Conservation (phyloP, 306 rosid genomes). For the Urtica urens region DNA sequence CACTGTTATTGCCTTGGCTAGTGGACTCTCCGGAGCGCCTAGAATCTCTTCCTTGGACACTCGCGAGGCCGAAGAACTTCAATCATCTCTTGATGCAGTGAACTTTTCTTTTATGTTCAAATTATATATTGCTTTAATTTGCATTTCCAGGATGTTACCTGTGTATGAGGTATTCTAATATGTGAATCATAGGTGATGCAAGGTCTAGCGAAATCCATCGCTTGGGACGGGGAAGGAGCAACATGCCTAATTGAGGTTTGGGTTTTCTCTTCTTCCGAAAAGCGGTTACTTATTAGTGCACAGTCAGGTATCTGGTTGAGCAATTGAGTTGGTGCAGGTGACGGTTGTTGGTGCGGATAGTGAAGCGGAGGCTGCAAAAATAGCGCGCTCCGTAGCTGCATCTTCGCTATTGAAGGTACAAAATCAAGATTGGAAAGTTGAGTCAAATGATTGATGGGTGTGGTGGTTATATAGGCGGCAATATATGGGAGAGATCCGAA, state of each 20-base stretch:
- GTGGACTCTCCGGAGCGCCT: slow-evolving; percentile 68
- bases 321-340: slow-evolving; percentile 32
- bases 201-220: slow-evolving; percentile 96
- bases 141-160: background rate
- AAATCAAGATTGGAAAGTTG: slow-evolving; percentile 7
- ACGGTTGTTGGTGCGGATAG: slow-evolving; percentile 55
- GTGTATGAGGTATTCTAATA: background rate
- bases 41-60: slow-evolving; percentile 50
- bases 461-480: slow-evolving; percentile 53
- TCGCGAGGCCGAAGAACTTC: slow-evolving; percentile 63
- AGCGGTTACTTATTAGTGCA: too few species aligned
- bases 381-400: slow-evolving; percentile 85
- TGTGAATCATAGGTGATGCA: slow-evolving; percentile 66
- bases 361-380: slow-evolving; percentile 80
- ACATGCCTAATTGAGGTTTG: slow-evolving; percentile 92
- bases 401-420: slow-evolving; percentile 81
- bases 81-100: slow-evolving; percentile 78
- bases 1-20: slow-evolving; percentile 83
- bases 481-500: slow-evolving; percentile 90
- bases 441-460: background rate
- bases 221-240: slow-evolving; percentile 99
- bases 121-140: background rate
- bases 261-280: too few species aligned
- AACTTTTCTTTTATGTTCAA: slow-evolving; percentile 1
- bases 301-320: background rate